Evolutionary conservation across 2,329 filamentous ascomycete species (phyloP).

Genomic region (Alternaria gaisen): DNA sequence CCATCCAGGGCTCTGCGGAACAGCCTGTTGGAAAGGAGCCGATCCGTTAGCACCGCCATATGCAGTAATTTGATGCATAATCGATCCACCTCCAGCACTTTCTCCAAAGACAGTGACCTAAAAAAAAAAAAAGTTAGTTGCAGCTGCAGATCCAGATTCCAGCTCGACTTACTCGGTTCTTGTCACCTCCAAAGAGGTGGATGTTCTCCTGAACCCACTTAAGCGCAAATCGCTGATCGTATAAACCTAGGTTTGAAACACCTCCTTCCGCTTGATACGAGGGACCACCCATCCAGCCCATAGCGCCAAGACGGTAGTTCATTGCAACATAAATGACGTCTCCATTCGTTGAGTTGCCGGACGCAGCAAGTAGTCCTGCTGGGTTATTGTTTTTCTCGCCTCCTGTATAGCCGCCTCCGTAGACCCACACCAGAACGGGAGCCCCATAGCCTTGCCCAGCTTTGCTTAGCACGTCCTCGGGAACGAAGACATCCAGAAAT

Average conservation of each 20-base stretch:
- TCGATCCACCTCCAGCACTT: conserved; percentile 49
- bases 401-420: conserved; percentile 58
- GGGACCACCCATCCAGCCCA: conserved; percentile 48
- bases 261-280: conserved; percentile 48
- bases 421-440: conserved; percentile 62
- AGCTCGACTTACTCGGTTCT: conserved; percentile 37
- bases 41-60: conserved; percentile 52
- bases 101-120: conserved; percentile 49
- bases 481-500: conserved; percentile 59
- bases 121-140: neutral
- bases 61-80: conserved; percentile 54
- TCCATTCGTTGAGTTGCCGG: conserved; percentile 50
- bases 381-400: conserved; percentile 52
- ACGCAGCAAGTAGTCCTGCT: conserved; percentile 54
- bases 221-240: conserved; percentile 52
- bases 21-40: conserved; percentile 50
- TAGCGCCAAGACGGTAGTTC: conserved; percentile 58
- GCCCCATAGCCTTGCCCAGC: conserved; percentile 42
- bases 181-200: conserved; percentile 51
- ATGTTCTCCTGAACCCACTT: conserved; percentile 54
- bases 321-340: conserved; percentile 57
- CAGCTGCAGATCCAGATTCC: neutral
- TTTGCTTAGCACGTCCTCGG: conserved; percentile 50
- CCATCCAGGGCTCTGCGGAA: conserved; percentile 55
- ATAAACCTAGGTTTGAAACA: conserved; percentile 45